Conservation (phyloP, 2,329 filamentous ascomycete species). For the Pseudogymnoascus sp. region DNA sequence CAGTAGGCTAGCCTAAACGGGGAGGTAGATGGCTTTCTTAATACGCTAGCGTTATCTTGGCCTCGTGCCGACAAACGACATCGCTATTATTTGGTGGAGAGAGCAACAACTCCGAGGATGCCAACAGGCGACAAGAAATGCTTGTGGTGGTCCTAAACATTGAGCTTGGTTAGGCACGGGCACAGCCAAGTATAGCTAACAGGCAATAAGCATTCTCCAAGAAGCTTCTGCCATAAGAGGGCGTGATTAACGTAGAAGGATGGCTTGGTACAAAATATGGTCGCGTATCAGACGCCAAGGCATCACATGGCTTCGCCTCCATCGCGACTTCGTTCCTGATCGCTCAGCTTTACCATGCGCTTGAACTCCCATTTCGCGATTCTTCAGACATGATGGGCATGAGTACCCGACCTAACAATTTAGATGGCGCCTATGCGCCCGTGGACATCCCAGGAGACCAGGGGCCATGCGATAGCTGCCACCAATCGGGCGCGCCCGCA, state of each 20-base stretch:
- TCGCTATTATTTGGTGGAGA: neutral
- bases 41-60: neutral
- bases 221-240: neutral
- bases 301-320: neutral
- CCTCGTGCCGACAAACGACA: neutral
- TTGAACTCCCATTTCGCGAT: neutral
- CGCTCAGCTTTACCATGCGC: neutral
- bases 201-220: neutral
- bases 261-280: neutral
- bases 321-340: neutral
- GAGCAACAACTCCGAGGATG: neutral
- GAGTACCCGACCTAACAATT: neutral
- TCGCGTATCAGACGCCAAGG: neutral
- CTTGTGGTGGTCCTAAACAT: neutral
- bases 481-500: neutral
- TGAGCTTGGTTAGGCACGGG: neutral
- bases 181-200: neutral
- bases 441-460: neutral
- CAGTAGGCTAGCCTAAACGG: neutral
- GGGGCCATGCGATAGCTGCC: neutral
- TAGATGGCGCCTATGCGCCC: neutral
- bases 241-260: neutral
- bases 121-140: neutral
- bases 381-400: neutral
- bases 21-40: neutral